These are phyloP conservation scores for Heimioporus punctisporus DNA, from an alignment of 1,284 basidiomycete species.

Conservation along the genomic window DNA sequence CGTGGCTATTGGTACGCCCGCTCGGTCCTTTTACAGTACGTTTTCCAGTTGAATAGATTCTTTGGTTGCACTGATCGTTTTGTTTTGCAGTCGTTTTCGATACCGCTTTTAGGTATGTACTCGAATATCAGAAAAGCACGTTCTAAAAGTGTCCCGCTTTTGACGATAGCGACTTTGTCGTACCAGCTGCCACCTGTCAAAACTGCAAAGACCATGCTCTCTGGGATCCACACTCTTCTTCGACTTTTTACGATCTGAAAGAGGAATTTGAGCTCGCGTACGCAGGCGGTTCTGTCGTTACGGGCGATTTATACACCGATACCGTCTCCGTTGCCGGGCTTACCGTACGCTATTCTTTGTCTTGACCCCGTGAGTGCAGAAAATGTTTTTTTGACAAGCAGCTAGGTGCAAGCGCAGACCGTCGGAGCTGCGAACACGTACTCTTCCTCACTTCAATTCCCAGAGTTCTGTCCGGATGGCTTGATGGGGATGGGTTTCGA, in stretches of 20 bases:
- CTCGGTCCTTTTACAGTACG: constrained; percentile 10
- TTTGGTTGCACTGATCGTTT: neutral
- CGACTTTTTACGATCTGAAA: constrained; percentile 28
- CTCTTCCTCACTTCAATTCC: constrained; percentile 15
- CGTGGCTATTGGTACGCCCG: constrained; percentile 22
- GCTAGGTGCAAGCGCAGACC: constrained; percentile 27
- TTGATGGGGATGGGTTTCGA: constrained; percentile 35
- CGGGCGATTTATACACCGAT: constrained; percentile 55
- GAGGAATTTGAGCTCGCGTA: constrained; percentile 48
- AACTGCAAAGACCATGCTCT: constrained; percentile 28
- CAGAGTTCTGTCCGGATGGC: constrained; percentile 30
- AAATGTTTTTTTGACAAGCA: neutral
- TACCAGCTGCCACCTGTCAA: constrained; percentile 6
- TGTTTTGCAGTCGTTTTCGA: constrained; percentile 18
- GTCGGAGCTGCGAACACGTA: constrained; percentile 32
- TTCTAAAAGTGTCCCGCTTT: no score
- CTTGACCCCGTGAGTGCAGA: no score
- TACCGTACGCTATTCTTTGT: constrained; percentile 15
- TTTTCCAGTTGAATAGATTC: neutral
- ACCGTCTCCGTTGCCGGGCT: constrained; percentile 38
- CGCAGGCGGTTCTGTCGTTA: constrained; percentile 55
- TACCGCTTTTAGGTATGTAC: constrained; percentile 17
- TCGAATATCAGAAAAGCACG: neutral
- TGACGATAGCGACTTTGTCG: constrained; percentile 9
- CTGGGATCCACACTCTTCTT: constrained; percentile 37